These are phyloP conservation scores for Laetiporus sulphureus DNA, from an alignment of 1,284 basidiomycete genomes.

Conservation along the genomic window DNA sequence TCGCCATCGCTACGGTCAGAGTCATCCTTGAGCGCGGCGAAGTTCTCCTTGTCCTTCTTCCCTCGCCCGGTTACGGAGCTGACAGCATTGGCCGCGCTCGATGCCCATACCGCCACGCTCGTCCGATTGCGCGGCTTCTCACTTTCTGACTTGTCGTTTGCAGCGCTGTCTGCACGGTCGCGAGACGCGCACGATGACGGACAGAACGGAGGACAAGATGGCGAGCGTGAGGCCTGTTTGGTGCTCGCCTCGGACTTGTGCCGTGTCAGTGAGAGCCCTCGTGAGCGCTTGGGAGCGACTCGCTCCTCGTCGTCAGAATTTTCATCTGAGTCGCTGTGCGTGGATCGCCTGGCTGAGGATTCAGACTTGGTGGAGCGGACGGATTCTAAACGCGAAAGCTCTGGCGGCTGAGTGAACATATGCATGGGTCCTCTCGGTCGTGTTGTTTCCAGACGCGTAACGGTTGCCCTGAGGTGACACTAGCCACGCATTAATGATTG, in stretches of 20 bases:
- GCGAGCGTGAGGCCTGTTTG: constrained; percentile 22
- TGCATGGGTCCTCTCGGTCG: constrained; percentile 12
- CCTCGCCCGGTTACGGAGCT: constrained; percentile 49
- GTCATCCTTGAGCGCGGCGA: constrained; percentile 19
- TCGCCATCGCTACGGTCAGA: constrained; percentile 34
- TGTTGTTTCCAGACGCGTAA: constrained; percentile 5
- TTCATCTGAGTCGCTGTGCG: constrained; percentile 10
- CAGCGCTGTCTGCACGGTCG: constrained; percentile 49
- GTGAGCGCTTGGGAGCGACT: constrained; percentile 9
- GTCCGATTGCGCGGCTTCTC: constrained; percentile 9
- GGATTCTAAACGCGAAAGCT: constrained; percentile 11
- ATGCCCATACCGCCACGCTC: constrained; percentile 60
- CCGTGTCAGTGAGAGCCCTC: constrained; percentile 25
- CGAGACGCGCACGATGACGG: constrained; percentile 49
- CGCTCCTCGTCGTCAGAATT: constrained; percentile 11
- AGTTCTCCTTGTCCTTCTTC: constrained; percentile 61
- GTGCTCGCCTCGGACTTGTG: constrained; percentile 38
- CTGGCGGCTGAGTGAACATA: constrained; percentile 11
- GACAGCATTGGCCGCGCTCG: constrained; percentile 39
- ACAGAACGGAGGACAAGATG: constrained; percentile 52
- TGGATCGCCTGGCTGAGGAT: constrained; percentile 13
- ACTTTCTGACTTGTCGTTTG: constrained; percentile 13
- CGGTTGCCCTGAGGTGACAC: constrained; percentile 8
- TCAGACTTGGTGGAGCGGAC: constrained; percentile 17
- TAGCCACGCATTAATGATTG: not conserved